Evolutionary conservation across 2,329 filamentous ascomycete genomes (phyloP).

Genomic region (Pseudogymnoascus sp.): DNA sequence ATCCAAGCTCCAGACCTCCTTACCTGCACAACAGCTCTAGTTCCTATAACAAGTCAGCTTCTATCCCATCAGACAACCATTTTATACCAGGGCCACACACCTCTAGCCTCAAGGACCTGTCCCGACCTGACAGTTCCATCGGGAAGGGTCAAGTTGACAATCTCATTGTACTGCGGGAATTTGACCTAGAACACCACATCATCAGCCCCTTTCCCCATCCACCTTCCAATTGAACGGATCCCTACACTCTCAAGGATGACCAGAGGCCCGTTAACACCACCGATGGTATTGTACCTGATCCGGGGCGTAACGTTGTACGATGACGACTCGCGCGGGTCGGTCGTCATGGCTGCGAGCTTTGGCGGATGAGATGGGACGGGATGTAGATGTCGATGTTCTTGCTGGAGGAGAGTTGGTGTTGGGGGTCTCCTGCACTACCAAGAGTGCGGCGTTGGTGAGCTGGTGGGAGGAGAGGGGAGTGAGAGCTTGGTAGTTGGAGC

Average conservation of each 20-base stretch:
- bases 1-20: constrained; percentile 17
- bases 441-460: constrained; percentile 5
- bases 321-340: constrained; percentile 29
- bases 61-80: not conserved
- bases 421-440: constrained; percentile 6
- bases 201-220: not conserved
- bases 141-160: constrained; percentile 88
- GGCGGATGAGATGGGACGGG: not conserved
- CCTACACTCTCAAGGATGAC: constrained; percentile 91
- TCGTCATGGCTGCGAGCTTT: not conserved
- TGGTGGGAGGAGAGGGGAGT: not conserved
- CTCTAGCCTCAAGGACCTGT: constrained; percentile 95
- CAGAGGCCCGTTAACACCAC: constrained; percentile 93
- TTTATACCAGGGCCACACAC: constrained; percentile 39
- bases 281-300: constrained; percentile 95
- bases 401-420: constrained; percentile 1
- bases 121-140: constrained; percentile 92
- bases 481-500: constrained; percentile 5
- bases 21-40: constrained; percentile 92
- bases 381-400: not conserved
- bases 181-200: constrained; percentile 61
- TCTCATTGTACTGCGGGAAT: constrained; percentile 95
- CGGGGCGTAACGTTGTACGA: constrained; percentile 50
- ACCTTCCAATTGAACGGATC: not conserved
- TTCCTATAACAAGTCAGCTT: constrained; percentile 48